Conservation (phyloP, 2,329 filamentous ascomycete species). For the Hypoxylon sp. region DNA sequence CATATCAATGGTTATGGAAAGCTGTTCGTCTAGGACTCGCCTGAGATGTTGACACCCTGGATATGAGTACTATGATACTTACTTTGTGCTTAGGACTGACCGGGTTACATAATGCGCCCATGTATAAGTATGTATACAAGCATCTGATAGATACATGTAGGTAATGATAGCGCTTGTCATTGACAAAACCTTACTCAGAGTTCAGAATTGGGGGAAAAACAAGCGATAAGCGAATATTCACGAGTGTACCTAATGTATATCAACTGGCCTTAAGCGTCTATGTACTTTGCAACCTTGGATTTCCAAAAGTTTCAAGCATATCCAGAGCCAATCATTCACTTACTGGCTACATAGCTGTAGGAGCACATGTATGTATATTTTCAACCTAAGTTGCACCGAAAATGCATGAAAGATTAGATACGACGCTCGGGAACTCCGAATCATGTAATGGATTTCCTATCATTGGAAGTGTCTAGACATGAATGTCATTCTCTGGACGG, state of each 20-base stretch:
- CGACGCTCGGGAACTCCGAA: not conserved
- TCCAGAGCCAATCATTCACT: conserved; percentile 15
- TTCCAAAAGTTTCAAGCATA: conserved; percentile 3
- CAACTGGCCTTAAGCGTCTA: not conserved
- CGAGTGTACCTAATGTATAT: not conserved
- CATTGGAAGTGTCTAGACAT: not conserved
- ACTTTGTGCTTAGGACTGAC: no score
- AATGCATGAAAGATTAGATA: conserved; percentile 5
- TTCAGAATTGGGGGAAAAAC: not conserved
- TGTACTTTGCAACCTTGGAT: conserved; percentile 4
- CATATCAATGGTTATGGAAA: no score
- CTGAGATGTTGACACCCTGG: no score
- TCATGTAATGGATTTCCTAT: not conserved
- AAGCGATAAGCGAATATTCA: not conserved
- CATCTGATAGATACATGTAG: not conserved
- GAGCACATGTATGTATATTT: conserved; percentile 5
- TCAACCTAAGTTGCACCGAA: conserved; percentile 7
- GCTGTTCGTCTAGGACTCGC: no score
- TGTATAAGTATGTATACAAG: not conserved
- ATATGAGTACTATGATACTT: not conserved
- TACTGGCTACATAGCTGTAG: not conserved
- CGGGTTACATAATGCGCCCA: not conserved
- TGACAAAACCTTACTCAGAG: not conserved
- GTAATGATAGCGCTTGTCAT: not conserved
- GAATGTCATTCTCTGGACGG: not conserved